Evolutionary conservation across 129 eudicot genomes (phyloP).

Genomic region (Pseudognaphalium luteoalbum): DNA sequence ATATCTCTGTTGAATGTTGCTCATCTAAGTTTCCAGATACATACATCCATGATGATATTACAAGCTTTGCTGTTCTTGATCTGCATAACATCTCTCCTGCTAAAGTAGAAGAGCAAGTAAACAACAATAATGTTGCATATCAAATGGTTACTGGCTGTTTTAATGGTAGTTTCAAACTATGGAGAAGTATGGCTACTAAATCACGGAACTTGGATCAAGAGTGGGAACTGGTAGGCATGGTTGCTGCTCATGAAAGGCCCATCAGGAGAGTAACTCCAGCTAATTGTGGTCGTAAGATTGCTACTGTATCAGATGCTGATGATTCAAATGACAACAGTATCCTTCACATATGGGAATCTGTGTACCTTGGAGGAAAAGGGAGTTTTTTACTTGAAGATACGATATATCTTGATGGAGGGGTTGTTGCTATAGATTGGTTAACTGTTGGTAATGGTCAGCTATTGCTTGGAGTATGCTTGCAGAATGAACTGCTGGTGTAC

Average conservation of each 20-base stretch:
- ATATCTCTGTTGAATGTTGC: slow-evolving; percentile 43
- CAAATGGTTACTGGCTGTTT: slow-evolving; percentile 73
- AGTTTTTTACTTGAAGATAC: slow-evolving; percentile 68
- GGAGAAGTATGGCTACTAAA: slow-evolving; percentile 59
- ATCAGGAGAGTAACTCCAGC: slow-evolving; percentile 45
- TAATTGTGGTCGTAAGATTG: slow-evolving; percentile 74
- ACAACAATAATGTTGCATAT: slow-evolving; percentile 43
- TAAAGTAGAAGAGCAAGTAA: slow-evolving; percentile 34
- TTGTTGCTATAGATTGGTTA: slow-evolving; percentile 69
- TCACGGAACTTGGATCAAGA: slow-evolving; percentile 38
- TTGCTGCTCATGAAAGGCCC: slow-evolving; percentile 57
- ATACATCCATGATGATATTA: slow-evolving; percentile 40
- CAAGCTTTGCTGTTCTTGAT: slow-evolving; percentile 57
- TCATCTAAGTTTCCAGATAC: slow-evolving; percentile 66
- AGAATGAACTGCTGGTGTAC: slow-evolving; percentile 68
- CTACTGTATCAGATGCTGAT: slow-evolving; percentile 46
- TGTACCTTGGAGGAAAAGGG: slow-evolving; percentile 58
- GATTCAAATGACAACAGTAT: slow-evolving; percentile 32
- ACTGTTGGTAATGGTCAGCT: slow-evolving; percentile 68
- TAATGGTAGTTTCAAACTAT: slow-evolving; percentile 76
- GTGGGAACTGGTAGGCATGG: slow-evolving; percentile 80
- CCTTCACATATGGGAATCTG: slow-evolving; percentile 73
- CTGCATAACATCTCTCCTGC: slow-evolving; percentile 34
- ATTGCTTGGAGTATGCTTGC: slow-evolving; percentile 72
- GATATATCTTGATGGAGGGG: slow-evolving; percentile 52